A percentile compares a stretch with the other conserved stretches of the same genome.
Evolutionary conservation across 2,329 filamentous ascomycete genomes (phyloP).

Genomic region (Lasiodiplodia citricola): DNA sequence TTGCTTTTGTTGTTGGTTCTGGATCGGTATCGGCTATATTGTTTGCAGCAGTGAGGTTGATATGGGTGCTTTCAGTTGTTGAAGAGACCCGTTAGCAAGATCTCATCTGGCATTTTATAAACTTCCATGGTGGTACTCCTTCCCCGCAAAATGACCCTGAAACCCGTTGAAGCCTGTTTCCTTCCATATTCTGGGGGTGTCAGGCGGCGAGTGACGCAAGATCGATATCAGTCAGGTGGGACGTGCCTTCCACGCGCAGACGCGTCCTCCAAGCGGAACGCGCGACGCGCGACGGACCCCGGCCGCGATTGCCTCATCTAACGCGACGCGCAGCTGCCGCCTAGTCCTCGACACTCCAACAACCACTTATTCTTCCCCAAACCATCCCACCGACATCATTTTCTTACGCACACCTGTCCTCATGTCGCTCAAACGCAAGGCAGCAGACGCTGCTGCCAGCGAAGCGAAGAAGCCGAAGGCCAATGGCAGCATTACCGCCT

Average conservation of each 20-base stretch:
- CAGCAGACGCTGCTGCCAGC: conserved; percentile 49
- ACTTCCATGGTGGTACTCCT: not conserved
- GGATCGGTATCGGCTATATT: not conserved
- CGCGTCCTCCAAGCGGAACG: conserved; percentile 8
- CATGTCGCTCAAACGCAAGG: conserved; percentile 60
- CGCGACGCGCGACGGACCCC: conserved; percentile 8
- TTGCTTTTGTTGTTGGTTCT: not conserved
- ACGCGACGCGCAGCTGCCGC: conserved; percentile 13
- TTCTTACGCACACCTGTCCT: conserved; percentile 26
- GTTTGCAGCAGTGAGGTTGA: conserved; percentile 19
- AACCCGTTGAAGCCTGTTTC: not conserved
- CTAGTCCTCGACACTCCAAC: not conserved
- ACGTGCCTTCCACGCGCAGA: not conserved
- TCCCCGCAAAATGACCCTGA: not conserved
- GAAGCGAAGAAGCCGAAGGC: conserved; percentile 58
- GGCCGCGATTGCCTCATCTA: conserved; percentile 20
- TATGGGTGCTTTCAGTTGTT: conserved; percentile 6
- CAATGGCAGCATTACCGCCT: conserved; percentile 83
- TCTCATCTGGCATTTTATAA: conserved; percentile 1
- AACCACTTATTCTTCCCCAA: not conserved
- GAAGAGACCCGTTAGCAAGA: no score
- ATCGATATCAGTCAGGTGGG: not conserved
- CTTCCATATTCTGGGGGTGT: not conserved
- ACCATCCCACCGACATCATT: conserved; percentile 10
- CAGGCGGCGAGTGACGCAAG: conserved; percentile 15